A percentile compares a stretch with the other conserved stretches of the same genome.
Evolutionary conservation across 2,329 filamentous ascomycete genomes (phyloP).

Genomic region (Ophiostoma perfectum): DNA sequence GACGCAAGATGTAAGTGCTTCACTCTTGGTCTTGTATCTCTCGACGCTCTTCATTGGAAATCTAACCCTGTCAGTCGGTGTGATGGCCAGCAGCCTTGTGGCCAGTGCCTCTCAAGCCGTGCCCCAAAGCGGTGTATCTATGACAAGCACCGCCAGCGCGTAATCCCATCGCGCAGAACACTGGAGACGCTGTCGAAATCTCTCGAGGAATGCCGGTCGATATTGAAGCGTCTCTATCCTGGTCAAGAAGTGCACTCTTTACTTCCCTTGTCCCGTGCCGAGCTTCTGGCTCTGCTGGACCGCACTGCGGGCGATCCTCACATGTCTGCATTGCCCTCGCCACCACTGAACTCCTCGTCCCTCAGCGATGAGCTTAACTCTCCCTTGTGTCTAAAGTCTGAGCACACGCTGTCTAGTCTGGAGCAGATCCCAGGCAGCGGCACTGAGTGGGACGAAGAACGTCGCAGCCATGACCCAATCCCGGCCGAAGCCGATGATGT

Average conservation of each 20-base stretch:
- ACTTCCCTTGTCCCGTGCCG: background rate
- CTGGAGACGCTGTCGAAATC: constrained; percentile 60
- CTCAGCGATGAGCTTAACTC: background rate
- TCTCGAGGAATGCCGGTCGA: constrained; percentile 39
- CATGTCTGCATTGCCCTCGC: background rate
- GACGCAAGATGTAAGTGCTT: background rate
- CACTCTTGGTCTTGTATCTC: background rate
- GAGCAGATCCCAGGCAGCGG: constrained; percentile 54
- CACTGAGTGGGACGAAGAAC: constrained; percentile 62
- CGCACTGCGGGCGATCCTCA: background rate
- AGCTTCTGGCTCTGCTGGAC: background rate
- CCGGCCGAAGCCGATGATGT: constrained; percentile 52
- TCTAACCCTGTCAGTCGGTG: constrained; percentile 49
- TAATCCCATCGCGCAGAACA: constrained; percentile 72
- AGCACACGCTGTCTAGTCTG: constrained; percentile 44
- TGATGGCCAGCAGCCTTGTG: constrained; percentile 74
- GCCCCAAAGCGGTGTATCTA: constrained; percentile 75
- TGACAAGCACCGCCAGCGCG: constrained; percentile 70
- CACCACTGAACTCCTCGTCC: background rate
- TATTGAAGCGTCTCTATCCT: background rate
- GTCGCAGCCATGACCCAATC: background rate
- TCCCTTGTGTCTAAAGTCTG: background rate
- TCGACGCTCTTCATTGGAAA: too few relatives aligned
- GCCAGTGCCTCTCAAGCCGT: constrained; percentile 75
- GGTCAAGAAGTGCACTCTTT: background rate